Evolutionary conservation across 1,284 basidiomycete genomes (phyloP).

Genomic region (Prillingera fragicola): DNA sequence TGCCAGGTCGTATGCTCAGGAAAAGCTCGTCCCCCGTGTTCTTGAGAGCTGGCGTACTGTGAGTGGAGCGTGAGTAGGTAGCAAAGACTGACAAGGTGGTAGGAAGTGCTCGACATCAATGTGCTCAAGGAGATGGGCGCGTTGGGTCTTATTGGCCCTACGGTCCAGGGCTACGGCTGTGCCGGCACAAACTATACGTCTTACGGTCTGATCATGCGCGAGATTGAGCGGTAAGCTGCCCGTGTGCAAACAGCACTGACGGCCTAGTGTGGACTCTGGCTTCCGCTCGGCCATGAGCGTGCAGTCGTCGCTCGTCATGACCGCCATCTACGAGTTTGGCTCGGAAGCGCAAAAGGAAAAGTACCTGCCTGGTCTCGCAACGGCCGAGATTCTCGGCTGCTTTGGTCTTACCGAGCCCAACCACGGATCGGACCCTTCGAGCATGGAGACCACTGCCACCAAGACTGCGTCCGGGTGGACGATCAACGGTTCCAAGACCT

Average conservation of each 20-base stretch:
- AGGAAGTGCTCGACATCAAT: slow-evolving; percentile 67
- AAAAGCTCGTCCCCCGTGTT: slow-evolving; percentile 75
- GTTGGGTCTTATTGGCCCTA: slow-evolving; percentile 82
- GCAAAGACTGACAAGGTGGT: too few species aligned
- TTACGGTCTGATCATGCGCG: slow-evolving; percentile 87
- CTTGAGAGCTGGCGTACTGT: slow-evolving; percentile 82
- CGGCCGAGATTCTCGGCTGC: slow-evolving; percentile 83
- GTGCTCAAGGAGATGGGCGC: slow-evolving; percentile 86
- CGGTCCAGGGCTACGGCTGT: slow-evolving; percentile 89
- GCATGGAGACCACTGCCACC: slow-evolving; percentile 88
- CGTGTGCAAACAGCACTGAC: neutral
- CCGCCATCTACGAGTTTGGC: slow-evolving; percentile 88
- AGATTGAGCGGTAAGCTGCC: slow-evolving; percentile 71
- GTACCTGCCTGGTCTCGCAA: slow-evolving; percentile 62
- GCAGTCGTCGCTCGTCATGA: slow-evolving; percentile 95
- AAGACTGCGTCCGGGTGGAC: slow-evolving; percentile 78
- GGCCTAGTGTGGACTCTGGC: slow-evolving; percentile 80
- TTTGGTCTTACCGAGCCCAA: slow-evolving; percentile 96
- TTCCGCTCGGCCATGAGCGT: slow-evolving; percentile 95
- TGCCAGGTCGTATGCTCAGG: slow-evolving; percentile 77
- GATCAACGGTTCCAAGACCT: slow-evolving; percentile 88
- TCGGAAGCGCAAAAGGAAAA: slow-evolving; percentile 84
- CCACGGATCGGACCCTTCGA: slow-evolving; percentile 87
- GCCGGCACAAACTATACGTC: slow-evolving; percentile 88
- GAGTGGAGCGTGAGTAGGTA: too few species aligned